Percentiles rank a stretch among this genome's conserved stretches.
phyloP scores from a whole-genome alignment of 2,329 filamentous ascomycete species.

The Tolypocladium tropicale region DNA sequence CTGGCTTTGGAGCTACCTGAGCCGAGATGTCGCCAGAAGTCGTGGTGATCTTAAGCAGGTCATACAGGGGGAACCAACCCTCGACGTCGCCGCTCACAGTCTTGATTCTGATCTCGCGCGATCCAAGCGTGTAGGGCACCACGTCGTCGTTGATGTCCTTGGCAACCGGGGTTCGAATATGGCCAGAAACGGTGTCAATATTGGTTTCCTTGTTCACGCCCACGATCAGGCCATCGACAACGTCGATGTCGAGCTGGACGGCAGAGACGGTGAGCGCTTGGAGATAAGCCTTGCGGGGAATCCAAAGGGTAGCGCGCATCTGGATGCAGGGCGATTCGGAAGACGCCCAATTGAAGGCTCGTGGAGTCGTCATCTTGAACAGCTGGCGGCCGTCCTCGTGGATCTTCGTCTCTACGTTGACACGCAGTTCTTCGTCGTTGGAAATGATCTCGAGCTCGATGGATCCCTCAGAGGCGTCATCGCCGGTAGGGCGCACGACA shows the following conservation, averaged over 20 bases:
- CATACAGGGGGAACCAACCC: slow-evolving; percentile 41
- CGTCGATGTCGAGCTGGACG: slow-evolving; percentile 27
- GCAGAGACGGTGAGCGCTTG: slow-evolving; percentile 23
- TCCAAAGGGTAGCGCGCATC: slow-evolving; percentile 35
- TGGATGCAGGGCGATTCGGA: slow-evolving; percentile 32
- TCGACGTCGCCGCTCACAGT: slow-evolving; percentile 33
- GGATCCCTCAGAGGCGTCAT: slow-evolving; percentile 20
- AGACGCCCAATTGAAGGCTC: slow-evolving; percentile 20
- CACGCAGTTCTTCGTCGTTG: slow-evolving; percentile 30
- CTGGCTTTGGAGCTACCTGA: slow-evolving; percentile 29
- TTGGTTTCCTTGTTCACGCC: slow-evolving; percentile 14
- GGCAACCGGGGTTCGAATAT: slow-evolving; percentile 19
- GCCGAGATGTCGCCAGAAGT: slow-evolving; percentile 32
- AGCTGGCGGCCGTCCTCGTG: slow-evolving; percentile 24
- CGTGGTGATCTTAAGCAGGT: slow-evolving; percentile 33
- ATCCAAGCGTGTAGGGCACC: slow-evolving; percentile 29
- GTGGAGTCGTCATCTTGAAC: slow-evolving; percentile 29
- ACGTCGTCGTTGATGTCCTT: slow-evolving; percentile 12
- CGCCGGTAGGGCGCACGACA: slow-evolving; percentile 27
- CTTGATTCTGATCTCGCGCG: slow-evolving; percentile 28
- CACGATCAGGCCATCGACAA: slow-evolving; percentile 30
- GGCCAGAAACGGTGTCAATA: slow-evolving; percentile 27
- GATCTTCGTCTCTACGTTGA: slow-evolving; percentile 22
- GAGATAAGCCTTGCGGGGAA: slow-evolving; percentile 29
- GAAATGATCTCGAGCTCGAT: slow-evolving; percentile 33